These are phyloP conservation scores for Lentinula edodes DNA, from an alignment of 768 basidiomycete species.

Conservation along the genomic window DNA sequence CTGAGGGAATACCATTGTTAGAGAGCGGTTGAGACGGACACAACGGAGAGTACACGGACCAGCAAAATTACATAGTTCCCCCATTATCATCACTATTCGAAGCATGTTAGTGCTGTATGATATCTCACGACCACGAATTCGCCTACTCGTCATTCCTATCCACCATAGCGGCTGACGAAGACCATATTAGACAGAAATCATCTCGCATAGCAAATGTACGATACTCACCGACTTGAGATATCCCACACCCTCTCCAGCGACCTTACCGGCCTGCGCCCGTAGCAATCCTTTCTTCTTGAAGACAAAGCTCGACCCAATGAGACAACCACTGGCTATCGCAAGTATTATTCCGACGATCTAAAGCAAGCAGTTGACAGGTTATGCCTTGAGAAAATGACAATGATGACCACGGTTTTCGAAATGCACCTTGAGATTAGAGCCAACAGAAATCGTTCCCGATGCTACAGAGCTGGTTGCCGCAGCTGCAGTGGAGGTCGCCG, in stretches of 20 bases:
- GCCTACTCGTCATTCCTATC: slow-evolving; percentile 79
- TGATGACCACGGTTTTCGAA: neutral
- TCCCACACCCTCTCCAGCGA: slow-evolving; percentile 80
- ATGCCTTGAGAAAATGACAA: slow-evolving; percentile 1
- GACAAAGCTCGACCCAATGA: slow-evolving; percentile 92
- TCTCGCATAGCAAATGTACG: neutral
- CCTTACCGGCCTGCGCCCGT: slow-evolving; percentile 74
- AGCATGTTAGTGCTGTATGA: neutral
- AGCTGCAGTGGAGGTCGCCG: slow-evolving; percentile 6
- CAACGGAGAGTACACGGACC: slow-evolving; percentile 43
- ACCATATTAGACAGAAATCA: slow-evolving; percentile 5
- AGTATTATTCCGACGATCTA: slow-evolving; percentile 76
- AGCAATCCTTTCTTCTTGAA: slow-evolving; percentile 96
- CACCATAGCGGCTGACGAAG: slow-evolving; percentile 76
- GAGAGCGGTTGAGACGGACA: slow-evolving; percentile 12
- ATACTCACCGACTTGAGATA: slow-evolving; percentile 87
- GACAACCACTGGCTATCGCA: slow-evolving; percentile 70
- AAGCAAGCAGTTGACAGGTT: neutral
- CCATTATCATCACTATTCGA: slow-evolving; percentile 79
- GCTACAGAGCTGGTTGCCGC: slow-evolving; percentile 24
- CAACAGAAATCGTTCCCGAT: slow-evolving; percentile 27
- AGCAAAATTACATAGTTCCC: slow-evolving; percentile 82
- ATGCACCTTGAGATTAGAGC: slow-evolving; percentile 49
- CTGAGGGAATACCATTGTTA: slow-evolving; percentile 24
- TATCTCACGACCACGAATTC: too few relatives aligned